Percentiles rank a stretch among this genome's conserved stretches.
phyloP scores from a whole-genome alignment of 2,329 filamentous ascomycete species.

The Monosporascus sp. region DNA sequence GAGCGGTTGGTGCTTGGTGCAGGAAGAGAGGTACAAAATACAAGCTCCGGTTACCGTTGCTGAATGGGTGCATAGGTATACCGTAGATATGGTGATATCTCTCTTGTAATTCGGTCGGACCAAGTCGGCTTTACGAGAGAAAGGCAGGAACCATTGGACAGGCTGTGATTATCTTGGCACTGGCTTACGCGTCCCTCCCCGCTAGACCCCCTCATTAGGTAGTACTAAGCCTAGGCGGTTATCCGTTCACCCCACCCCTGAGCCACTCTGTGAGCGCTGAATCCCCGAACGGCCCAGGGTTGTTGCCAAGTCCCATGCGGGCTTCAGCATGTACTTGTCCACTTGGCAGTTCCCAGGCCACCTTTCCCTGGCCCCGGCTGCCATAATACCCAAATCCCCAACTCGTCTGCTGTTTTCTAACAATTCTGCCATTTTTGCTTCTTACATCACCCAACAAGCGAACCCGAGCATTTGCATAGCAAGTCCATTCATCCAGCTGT shows the following conservation, averaged over 20 bases:
- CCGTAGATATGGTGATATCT: not conserved
- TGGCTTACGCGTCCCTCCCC: conserved; percentile 32
- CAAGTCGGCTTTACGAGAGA: not conserved
- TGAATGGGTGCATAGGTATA: not conserved
- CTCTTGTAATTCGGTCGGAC: not conserved
- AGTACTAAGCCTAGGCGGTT: conserved; percentile 11
- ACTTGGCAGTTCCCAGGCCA: conserved; percentile 4
- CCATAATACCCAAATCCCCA: conserved; percentile 15
- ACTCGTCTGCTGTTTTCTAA: conserved; percentile 8
- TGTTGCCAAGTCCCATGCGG: not conserved
- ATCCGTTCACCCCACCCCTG: not conserved
- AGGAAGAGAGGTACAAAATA: too few relatives aligned
- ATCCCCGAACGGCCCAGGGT: not conserved
- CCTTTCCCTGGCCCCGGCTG: conserved; percentile 6
- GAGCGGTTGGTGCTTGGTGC: not conserved
- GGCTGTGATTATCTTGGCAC: conserved; percentile 14
- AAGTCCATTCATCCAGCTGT: too few relatives aligned
- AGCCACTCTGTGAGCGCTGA: not conserved
- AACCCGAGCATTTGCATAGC: not conserved
- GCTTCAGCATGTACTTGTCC: conserved; percentile 8
- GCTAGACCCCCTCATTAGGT: conserved; percentile 19
- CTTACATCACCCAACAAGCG: not conserved
- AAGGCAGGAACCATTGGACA: conserved; percentile 7
- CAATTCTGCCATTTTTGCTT: conserved; percentile 5
- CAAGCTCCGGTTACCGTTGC: too few relatives aligned